Conservation (phyloP, 306 rosid genomes). For the Herpetospermum pedunculosum region DNA sequence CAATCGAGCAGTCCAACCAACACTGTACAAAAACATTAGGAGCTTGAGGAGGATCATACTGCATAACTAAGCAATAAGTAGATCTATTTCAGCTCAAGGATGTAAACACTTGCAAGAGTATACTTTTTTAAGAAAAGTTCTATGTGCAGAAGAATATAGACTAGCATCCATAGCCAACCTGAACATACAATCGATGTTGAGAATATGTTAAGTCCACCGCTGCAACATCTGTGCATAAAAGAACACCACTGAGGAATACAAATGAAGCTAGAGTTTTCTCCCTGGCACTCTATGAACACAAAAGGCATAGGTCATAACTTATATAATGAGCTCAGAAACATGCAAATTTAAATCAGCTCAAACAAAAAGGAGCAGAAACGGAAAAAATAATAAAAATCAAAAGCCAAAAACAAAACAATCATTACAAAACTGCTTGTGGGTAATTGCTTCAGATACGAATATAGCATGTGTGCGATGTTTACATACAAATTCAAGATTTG, state of each 20-base stretch:
- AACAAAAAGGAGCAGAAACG: too few species aligned
- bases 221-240: constrained; percentile 89
- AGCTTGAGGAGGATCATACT: constrained; percentile 93
- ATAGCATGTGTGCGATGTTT: too few species aligned
- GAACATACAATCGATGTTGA: constrained; percentile 83
- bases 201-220: constrained; percentile 95
- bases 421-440: too few species aligned
- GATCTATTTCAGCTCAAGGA: neutral
- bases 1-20: too few species aligned
- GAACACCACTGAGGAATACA: constrained; percentile 69
- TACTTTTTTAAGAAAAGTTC: neutral
- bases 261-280: constrained; percentile 68
- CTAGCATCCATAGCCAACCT: constrained; percentile 38
- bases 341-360: too few species aligned
- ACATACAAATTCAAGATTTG: neutral
- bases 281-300: constrained; percentile 41
- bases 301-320: neutral
- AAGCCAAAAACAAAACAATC: too few species aligned
- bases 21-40: too few species aligned
- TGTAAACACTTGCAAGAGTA: neutral
- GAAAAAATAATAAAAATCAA: too few species aligned
- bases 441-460: too few species aligned
- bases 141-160: neutral
- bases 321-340: neutral
- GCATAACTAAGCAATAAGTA: constrained; percentile 13